Evolutionary conservation across 163 green algal species (phyloP).

Genomic region (Prototheca stagnorum): DNA sequence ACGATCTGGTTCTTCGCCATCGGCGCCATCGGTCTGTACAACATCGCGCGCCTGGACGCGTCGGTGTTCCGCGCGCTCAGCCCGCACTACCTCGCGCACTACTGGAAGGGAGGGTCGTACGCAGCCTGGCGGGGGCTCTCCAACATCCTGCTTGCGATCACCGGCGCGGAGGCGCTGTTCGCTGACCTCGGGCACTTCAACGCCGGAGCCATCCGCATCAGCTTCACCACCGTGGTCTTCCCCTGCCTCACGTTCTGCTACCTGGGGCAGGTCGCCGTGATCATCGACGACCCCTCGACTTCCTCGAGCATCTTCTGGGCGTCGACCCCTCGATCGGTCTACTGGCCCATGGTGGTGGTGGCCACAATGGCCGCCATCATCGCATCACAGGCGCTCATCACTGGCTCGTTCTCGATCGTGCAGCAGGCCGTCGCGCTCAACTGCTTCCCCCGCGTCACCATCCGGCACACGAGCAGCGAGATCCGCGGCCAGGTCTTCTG

Average conservation of each 20-base stretch:
- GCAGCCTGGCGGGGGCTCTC: conserved; percentile 34
- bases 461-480: conserved; percentile 43
- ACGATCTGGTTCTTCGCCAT: conserved; percentile 39
- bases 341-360: conserved; percentile 38
- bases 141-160: conserved; percentile 44
- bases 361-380: conserved; percentile 40
- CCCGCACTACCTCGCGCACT: conserved; percentile 30
- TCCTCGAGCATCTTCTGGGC: conserved; percentile 2
- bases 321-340: neutral
- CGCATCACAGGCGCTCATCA: conserved; percentile 31
- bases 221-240: conserved; percentile 33
- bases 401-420: conserved; percentile 25
- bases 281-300: conserved; percentile 1
- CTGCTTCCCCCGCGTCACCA: conserved; percentile 46
- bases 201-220: too few species aligned
- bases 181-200: conserved; percentile 54
- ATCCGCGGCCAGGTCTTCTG: conserved; percentile 38
- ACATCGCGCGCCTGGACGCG: conserved; percentile 23
- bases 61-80: conserved; percentile 18
- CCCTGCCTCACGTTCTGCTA: conserved; percentile 47
- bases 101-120: conserved; percentile 8
- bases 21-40: conserved; percentile 28
- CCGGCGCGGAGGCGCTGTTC: conserved; percentile 55
- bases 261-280: conserved; percentile 36
- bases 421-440: conserved; percentile 17